Evolutionary conservation across 2,329 filamentous ascomycete genomes (phyloP).

Genomic region (Pyricularia pennisetigena): DNA sequence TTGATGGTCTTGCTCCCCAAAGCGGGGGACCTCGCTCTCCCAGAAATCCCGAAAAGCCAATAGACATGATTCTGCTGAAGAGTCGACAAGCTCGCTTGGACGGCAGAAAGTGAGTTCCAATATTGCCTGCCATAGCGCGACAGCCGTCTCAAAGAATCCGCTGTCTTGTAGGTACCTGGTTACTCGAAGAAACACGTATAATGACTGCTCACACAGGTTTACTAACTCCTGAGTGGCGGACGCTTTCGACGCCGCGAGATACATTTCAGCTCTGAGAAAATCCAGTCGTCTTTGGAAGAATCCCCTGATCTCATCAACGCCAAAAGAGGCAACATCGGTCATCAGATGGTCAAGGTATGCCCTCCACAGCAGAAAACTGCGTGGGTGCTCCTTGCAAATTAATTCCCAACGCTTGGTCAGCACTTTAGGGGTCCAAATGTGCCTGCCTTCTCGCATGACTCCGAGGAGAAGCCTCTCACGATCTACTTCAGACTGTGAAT

Average conservation of each 20-base stretch:
- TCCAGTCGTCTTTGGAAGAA: slow-evolving; percentile 50
- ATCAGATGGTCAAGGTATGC: slow-evolving; percentile 65
- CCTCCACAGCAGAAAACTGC: slow-evolving; percentile 60
- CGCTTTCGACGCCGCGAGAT: slow-evolving; percentile 1
- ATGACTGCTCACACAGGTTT: slow-evolving; percentile 29
- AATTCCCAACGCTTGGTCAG: slow-evolving; percentile 54
- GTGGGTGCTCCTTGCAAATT: slow-evolving; percentile 34
- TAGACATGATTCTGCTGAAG: slow-evolving; percentile 5
- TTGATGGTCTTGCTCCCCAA: slow-evolving; percentile 62
- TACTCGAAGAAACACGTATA: slow-evolving; percentile 67
- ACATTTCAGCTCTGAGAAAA: slow-evolving; percentile 16
- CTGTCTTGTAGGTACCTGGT: slow-evolving; percentile 66
- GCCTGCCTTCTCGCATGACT: slow-evolving; percentile 64
- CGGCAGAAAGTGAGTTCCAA: slow-evolving; percentile 62
- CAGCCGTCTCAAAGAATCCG: slow-evolving; percentile 68
- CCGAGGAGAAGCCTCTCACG: slow-evolving; percentile 54
- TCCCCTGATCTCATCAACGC: slow-evolving; percentile 53
- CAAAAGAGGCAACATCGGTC: slow-evolving; percentile 55
- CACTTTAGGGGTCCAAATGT: slow-evolving; percentile 59
- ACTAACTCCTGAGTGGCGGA: slow-evolving; percentile 5
- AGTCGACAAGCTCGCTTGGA: slow-evolving; percentile 27
- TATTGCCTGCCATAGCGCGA: slow-evolving; percentile 74
- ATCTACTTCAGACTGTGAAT: slow-evolving; percentile 34
- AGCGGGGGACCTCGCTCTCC: slow-evolving; percentile 71
- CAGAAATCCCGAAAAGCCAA: slow-evolving; percentile 64